Conservation (phyloP, 495 filamentous ascomycete genomes). For the Talaromyces borbonicus region DNA sequence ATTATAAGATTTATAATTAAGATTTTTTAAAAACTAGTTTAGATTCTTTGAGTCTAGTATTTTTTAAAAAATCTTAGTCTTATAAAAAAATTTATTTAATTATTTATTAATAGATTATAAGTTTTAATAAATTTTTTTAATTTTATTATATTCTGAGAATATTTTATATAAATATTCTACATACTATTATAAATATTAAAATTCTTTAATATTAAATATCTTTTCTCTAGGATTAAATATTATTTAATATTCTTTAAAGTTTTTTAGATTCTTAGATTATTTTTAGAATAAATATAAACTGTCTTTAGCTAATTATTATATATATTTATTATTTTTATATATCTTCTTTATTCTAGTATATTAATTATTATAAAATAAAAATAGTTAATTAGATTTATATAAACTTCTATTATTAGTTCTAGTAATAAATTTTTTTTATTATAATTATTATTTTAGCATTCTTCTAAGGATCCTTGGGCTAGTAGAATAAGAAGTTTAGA, state of each 20-base stretch:
- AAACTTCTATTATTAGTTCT: too few relatives aligned
- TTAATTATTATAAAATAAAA: not conserved
- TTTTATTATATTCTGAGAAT: not conserved
- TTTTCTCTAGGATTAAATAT: not conserved
- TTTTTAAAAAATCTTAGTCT: not conserved
- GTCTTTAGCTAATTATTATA: not conserved
- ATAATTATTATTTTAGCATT: too few relatives aligned
- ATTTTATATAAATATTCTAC: not conserved
- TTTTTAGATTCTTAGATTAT: not conserved
- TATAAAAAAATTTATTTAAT: not conserved
- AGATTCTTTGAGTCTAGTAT: not conserved
- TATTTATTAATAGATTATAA: not conserved
- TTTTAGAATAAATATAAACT: not conserved
- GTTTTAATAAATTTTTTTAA: not conserved
- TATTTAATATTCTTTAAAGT: not conserved
- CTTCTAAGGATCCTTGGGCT: too few relatives aligned
- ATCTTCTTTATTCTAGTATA: not conserved
- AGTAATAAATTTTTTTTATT: too few relatives aligned
- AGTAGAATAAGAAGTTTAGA: too few relatives aligned
- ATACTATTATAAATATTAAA: not conserved
- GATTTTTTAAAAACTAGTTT: not conserved
- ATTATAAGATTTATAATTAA: not conserved
- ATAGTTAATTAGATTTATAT: not conserved
- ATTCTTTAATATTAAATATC: not conserved
- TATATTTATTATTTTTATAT: not conserved